A percentile compares a stretch with the other conserved stretches of the same genome.
phyloP scores from a whole-genome alignment of 352 stramenopile species.

The Saprolegnia parasitica region DNA sequence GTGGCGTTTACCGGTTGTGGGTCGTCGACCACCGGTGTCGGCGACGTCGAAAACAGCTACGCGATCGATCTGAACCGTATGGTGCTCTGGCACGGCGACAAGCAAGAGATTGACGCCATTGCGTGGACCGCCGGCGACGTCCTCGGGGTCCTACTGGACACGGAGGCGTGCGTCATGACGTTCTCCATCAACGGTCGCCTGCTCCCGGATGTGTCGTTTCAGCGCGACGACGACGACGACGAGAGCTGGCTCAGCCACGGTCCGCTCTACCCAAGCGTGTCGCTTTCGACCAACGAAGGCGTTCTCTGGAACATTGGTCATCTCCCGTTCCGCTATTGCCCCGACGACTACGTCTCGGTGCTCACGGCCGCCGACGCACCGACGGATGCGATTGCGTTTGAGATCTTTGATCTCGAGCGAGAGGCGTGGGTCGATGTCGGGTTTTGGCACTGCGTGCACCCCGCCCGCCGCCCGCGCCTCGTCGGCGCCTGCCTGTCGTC shows the following conservation, averaged over 20 bases:
- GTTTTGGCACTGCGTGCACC: constrained; percentile 55
- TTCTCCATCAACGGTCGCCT: constrained; percentile 58
- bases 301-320: constrained; percentile 69
- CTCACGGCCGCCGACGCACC: constrained; percentile 18
- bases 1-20: background rate
- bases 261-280: background rate
- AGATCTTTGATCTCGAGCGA: constrained; percentile 51
- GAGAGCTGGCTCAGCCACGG: background rate
- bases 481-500: background rate
- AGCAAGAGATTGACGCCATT: background rate
- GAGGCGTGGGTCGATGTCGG: constrained; percentile 44
- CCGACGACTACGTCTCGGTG: background rate
- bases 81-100: background rate
- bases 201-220: background rate
- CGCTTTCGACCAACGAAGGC: constrained; percentile 32
- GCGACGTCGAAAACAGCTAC: background rate
- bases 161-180: constrained; percentile 34
- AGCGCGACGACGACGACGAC: constrained; percentile 21
- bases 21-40: background rate
- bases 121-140: constrained; percentile 42
- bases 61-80: constrained; percentile 5
- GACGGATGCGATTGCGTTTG: constrained; percentile 40
- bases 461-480: background rate
- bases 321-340: constrained; percentile 34
- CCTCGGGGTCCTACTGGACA: constrained; percentile 43